Conservation (phyloP, 1,139 yeast genomes). For the Arxiozyma slooffiae region DNA sequence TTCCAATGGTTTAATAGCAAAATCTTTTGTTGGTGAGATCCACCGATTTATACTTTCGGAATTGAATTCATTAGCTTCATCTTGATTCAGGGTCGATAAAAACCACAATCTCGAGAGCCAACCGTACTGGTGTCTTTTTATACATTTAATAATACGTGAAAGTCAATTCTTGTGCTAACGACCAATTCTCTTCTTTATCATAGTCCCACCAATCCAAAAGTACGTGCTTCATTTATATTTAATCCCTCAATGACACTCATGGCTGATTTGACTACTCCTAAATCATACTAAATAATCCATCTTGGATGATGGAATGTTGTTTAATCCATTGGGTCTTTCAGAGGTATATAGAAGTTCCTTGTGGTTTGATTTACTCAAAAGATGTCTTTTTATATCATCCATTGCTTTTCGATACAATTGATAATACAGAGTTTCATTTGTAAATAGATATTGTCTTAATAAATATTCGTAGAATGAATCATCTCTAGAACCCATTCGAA, state of each 20-base stretch:
- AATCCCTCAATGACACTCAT: constrained; percentile 81
- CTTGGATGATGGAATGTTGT: constrained; percentile 49
- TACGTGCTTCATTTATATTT: constrained; percentile 43
- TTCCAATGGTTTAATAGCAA: constrained; percentile 62
- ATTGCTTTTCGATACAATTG: constrained; percentile 71
- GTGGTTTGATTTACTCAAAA: constrained; percentile 55
- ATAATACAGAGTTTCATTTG: constrained; percentile 53
- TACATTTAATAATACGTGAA: constrained; percentile 81
- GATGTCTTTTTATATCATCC: constrained; percentile 58
- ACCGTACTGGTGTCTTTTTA: constrained; percentile 58
- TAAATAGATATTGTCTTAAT: constrained; percentile 76
- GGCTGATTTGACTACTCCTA: constrained; percentile 82
- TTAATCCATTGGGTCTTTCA: constrained; percentile 61
- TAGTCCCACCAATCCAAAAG: constrained; percentile 38
- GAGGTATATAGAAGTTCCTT: constrained; percentile 61
- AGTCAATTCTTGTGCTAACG: constrained; percentile 65
- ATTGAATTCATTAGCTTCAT: constrained; percentile 3
- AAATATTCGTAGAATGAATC: constrained; percentile 90
- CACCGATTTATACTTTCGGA: constrained; percentile 15
- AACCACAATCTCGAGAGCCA: constrained; percentile 81
- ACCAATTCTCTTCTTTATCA: constrained; percentile 46
- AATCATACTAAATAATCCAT: constrained; percentile 95
- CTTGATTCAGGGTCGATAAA: constrained; percentile 34
- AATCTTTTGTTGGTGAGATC: constrained; percentile 39
- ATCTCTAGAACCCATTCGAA: constrained; percentile 82